phyloP scores from a whole-genome alignment of 2,329 filamentous ascomycete species.

The Scedosporium apiospermum region DNA sequence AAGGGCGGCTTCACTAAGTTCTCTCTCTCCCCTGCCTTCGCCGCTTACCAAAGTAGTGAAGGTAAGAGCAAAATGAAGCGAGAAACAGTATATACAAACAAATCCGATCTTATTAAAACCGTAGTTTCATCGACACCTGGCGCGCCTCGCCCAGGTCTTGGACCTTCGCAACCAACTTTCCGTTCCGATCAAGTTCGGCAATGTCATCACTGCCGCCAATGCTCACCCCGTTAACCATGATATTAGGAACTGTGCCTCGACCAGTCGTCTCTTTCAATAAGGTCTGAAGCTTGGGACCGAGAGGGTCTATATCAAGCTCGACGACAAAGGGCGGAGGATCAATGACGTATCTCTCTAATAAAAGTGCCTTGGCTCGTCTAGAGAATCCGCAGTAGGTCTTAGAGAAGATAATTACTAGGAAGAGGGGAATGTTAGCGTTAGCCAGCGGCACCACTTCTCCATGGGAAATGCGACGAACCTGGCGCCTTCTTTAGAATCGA shows the following conservation, averaged over 20 bases:
- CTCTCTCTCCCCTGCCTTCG: not conserved
- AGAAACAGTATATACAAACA: not conserved
- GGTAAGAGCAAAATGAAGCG: no score
- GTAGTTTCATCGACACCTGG: conserved; percentile 9
- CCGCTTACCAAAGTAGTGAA: not conserved
- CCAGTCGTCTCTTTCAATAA: conserved; percentile 65
- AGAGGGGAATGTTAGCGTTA: conserved; percentile 3
- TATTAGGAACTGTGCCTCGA: conserved; percentile 80
- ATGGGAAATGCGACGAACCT: conserved; percentile 35
- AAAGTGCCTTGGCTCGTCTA: conserved; percentile 71
- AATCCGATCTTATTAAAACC: not conserved
- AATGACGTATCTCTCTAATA: conserved; percentile 79
- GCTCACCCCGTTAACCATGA: conserved; percentile 78
- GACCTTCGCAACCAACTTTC: conserved; percentile 62
- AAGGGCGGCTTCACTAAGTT: not conserved
- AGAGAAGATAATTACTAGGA: conserved; percentile 83
- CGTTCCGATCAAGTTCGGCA: conserved; percentile 55
- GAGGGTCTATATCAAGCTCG: conserved; percentile 74
- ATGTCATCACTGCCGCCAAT: conserved; percentile 90
- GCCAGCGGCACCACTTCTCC: not conserved
- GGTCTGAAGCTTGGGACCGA: conserved; percentile 65
- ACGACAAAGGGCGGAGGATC: conserved; percentile 76
- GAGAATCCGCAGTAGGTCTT: conserved; percentile 89
- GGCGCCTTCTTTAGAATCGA: conserved; percentile 75
- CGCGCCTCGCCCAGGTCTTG: conserved; percentile 54